phyloP scores from a whole-genome alignment of 2,329 filamentous ascomycete genomes.

The Exophiala viscosa region DNA sequence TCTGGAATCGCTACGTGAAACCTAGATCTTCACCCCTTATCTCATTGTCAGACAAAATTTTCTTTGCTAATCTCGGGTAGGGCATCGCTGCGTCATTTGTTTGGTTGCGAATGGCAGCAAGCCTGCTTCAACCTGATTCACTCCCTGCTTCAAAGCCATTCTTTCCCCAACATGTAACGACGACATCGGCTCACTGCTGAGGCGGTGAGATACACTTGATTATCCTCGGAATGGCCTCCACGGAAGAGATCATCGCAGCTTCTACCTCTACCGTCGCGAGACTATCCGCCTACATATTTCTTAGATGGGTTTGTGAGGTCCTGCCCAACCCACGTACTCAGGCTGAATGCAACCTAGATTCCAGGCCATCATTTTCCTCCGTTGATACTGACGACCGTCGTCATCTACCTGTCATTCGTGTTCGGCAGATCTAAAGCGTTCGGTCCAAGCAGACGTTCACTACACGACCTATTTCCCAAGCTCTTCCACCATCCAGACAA shows the following conservation, averaged over 20 bases:
- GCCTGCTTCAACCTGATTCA: conserved; percentile 6
- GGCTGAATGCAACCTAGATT: conserved; percentile 30
- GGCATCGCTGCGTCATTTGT: conserved; percentile 9
- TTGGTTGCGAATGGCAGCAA: neutral
- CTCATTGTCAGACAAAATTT: neutral
- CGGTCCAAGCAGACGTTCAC: conserved; percentile 11
- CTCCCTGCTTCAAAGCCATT: neutral
- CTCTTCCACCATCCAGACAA: conserved; percentile 14
- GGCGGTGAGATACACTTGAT: conserved; percentile 11
- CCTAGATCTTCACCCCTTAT: too few relatives aligned
- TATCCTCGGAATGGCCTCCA: conserved; percentile 32
- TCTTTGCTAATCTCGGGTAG: neutral
- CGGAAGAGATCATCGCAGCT: conserved; percentile 33
- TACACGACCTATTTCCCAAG: conserved; percentile 21
- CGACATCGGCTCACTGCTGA: conserved; percentile 9
- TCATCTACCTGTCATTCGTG: conserved; percentile 45
- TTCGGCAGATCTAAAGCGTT: conserved; percentile 20
- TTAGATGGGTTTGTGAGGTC: conserved; percentile 41
- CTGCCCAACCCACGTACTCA: neutral
- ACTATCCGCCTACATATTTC: conserved; percentile 38
- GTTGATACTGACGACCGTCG: conserved; percentile 40
- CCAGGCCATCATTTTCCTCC: conserved; percentile 38
- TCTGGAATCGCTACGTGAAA: too few relatives aligned
- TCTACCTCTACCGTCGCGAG: conserved; percentile 38
- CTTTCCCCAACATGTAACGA: conserved; percentile 1